Evolutionary conservation across 805 yeast species (phyloP).

Genomic region (Ogataea nonfermentans): DNA sequence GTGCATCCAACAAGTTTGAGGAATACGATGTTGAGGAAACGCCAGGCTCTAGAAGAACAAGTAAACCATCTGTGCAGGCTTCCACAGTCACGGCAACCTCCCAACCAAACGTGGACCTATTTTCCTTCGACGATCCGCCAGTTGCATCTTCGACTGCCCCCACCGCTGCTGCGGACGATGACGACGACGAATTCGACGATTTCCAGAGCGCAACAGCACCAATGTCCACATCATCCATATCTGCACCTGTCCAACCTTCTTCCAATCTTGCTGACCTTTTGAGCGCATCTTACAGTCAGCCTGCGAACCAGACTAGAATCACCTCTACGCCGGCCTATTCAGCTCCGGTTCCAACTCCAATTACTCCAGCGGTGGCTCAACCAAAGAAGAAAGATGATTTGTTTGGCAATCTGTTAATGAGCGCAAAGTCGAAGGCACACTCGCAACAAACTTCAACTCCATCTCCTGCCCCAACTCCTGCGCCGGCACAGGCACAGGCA

Average conservation of each 20-base stretch:
- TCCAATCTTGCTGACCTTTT: constrained; percentile 34
- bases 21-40: constrained; percentile 55
- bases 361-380: constrained; percentile 36
- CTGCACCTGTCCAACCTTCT: constrained; percentile 19
- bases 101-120: constrained; percentile 44
- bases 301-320: constrained; percentile 20
- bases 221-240: constrained; percentile 13
- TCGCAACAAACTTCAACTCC: constrained; percentile 17
- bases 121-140: constrained; percentile 41
- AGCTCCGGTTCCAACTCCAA: constrained; percentile 15
- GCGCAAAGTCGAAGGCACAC: constrained; percentile 54
- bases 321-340: constrained; percentile 18
- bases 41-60: constrained; percentile 26
- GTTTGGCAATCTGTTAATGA: constrained; percentile 64
- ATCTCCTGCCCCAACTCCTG: constrained; percentile 17
- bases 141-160: constrained; percentile 20
- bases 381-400: constrained; percentile 55
- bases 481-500: constrained; percentile 7
- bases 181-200: constrained; percentile 77
- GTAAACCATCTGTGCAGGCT: constrained; percentile 34
- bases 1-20: constrained; percentile 48
- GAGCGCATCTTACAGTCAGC: constrained; percentile 27
- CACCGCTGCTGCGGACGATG: constrained; percentile 11
- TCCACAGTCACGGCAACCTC: constrained; percentile 45
- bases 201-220: constrained; percentile 68